Evolutionary conservation across 306 rosid genomes (phyloP), one percentile per base, ranked within the genome.

Genomic region (Vicia faba): DNA sequence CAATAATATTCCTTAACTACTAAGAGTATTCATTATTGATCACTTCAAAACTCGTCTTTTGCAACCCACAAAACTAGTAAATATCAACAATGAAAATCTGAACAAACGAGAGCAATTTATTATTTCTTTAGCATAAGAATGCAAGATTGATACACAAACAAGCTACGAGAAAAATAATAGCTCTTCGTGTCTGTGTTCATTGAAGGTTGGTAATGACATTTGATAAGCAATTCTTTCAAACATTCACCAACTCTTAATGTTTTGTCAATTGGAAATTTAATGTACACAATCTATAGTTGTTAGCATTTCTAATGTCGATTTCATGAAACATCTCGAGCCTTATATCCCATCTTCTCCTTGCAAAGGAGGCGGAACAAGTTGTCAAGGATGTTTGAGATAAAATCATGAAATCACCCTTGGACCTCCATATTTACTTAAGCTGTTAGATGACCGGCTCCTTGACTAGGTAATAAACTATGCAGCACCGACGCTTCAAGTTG

Each of bases 91-190:
- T 23, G 59, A 11, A 53, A 23, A 25, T 25, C 36, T 54, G 60
- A 23, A 12, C 11, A 54, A 23, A 11, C 8, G 3, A 11, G 9
- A 25, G 16, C 33, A 25, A 12, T 23, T 53, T 53, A 53, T 5
- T 23, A 53, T 23, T 53, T 53, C 35, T 20, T 53, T 19, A 51
- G 58, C 58, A 51, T 20, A 51, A 51, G 14, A 51, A 51, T 51
- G 58, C 58, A 20, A 20, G 14, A 51, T 20, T 51, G 14, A 51
- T 19, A 20, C 31, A 11, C 31, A 4, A 51, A 51, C 31, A 51
- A 51, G 33, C 8, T 53, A 23, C 23, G 35, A 25, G 60, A 53
- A 53, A 53, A 11, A 23, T 53, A 53, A 53, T 5, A 6, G 15
- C 15, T 53, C 2, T 48, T 3, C 5, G 13, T 51, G 29, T 51